Base-by-base conservation (phyloP, 2,329 filamentous ascomycete genomes). In the Dothiorella sarmentorum region DNA sequence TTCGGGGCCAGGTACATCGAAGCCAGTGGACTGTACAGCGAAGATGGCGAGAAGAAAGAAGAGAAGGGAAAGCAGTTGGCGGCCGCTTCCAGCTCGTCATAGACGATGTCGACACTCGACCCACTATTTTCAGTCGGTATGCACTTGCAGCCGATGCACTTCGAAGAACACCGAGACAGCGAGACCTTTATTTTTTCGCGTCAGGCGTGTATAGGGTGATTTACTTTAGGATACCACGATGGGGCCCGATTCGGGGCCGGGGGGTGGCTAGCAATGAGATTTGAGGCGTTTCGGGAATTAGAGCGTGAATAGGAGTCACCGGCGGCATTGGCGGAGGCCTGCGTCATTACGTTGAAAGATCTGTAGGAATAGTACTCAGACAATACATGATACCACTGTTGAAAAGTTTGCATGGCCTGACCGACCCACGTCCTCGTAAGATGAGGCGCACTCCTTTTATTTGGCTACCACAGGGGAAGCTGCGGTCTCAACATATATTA, bases 1-100 rank as follows among this genome's bases (percentile, higher is more conserved):
- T n/a, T n/a, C 63, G 69, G 61, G 68, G 70, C 6, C 71, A 71
- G 73, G 60, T 74, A 74, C 61, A 74, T 74, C 58, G 72, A 74
- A 64, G 69, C 73, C 61, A 69, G 73, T 59, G 65, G 64, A 31
- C 67, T 74, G n/a, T 74, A 74, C 62, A 64, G 63, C 24, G 71
- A 73, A 7, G 72, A 74, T 47, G 70, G 71, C 10, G 71, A 69
- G 27, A 72, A 71, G 58, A 35, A 40, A 35, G 55, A 52, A 17
- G 44, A 40, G 2, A 58, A 73, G 43, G 66, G 66, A 31, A 66
- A 66, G 58, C 68, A 60, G 2, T 20, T 37, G 29, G 35, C 22
- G 18, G 33, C n/a, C n/a, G n/a, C 52, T 4, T 56, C 58, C 51
- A 51, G 51, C 35, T 60, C 58, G 17, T 44, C 22, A 37, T 52